phyloP scores from a whole-genome alignment of 2,329 filamentous ascomycete genomes.

The Fusarium sp. region DNA sequence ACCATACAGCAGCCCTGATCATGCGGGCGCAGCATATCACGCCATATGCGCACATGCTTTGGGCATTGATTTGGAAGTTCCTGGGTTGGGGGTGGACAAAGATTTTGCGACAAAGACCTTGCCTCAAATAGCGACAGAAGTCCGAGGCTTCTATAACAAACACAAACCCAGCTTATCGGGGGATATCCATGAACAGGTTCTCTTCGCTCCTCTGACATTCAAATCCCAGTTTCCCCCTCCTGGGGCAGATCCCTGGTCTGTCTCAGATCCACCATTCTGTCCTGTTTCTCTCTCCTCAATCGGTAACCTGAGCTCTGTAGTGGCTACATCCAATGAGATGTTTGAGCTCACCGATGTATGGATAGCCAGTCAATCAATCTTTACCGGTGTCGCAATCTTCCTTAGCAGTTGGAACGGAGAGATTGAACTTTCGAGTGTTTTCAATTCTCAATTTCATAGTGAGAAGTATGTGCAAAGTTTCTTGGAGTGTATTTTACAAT shows the following conservation, averaged over 20 bases:
- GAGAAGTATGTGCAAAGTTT: neutral
- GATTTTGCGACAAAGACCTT: rapidly evolving
- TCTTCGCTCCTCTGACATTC: neutral
- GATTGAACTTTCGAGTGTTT: neutral
- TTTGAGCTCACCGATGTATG: neutral
- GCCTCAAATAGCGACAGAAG: neutral
- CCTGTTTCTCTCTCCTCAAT: neutral
- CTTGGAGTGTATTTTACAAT: neutral
- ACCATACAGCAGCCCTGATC: neutral
- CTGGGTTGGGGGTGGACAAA: rapidly evolving
- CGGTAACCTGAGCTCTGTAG: neutral
- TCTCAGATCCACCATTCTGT: neutral
- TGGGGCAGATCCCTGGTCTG: neutral
- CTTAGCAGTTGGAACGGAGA: neutral
- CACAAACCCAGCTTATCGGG: neutral
- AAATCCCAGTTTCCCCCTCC: neutral
- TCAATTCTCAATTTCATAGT: neutral
- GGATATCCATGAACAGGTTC: neutral
- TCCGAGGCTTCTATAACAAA: neutral
- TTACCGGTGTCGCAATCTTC: neutral
- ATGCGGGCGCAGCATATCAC: neutral
- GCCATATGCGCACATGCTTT: neutral
- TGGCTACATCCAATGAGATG: rapidly evolving
- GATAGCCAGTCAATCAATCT: neutral
- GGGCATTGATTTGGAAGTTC: neutral